phyloP scores from a whole-genome alignment of 2,329 filamentous ascomycete genomes.

The Plenodomus lindquistii region DNA sequence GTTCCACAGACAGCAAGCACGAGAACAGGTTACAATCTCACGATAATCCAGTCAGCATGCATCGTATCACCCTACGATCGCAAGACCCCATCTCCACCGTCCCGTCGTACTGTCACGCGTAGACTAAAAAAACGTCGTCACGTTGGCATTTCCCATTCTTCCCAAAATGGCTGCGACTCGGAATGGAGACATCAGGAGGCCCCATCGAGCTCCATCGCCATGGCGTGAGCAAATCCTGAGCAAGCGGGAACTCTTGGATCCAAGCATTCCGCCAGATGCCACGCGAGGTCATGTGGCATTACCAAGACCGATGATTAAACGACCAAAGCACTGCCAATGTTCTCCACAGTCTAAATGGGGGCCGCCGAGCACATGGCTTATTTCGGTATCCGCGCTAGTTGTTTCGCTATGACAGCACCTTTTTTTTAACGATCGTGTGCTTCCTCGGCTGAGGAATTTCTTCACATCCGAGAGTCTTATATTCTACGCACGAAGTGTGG shows the following conservation, averaged over 20 bases:
- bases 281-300: slow-evolving; percentile 5
- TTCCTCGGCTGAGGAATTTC: not conserved
- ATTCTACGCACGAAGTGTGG: not conserved
- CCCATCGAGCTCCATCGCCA: not conserved
- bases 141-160: not conserved
- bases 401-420: not conserved
- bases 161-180: not conserved
- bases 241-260: slow-evolving; percentile 25
- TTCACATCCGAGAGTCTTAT: not conserved
- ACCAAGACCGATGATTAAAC: slow-evolving; percentile 3
- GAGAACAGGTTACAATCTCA: slow-evolving; percentile 1
- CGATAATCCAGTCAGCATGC: not conserved
- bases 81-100: not conserved
- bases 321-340: slow-evolving; percentile 3
- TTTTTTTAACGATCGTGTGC: not conserved
- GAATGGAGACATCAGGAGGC: not conserved
- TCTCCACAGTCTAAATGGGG: not conserved
- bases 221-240: not conserved
- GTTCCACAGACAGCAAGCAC: not conserved
- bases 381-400: not conserved
- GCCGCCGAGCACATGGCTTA: not conserved
- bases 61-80: not conserved
- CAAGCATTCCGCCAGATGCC: slow-evolving; percentile 23
- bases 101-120: not conserved
- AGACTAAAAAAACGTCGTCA: not conserved